Base-by-base conservation (phyloP, 2,329 filamentous ascomycete species). In the Colletotrichum higginsianum region DNA sequence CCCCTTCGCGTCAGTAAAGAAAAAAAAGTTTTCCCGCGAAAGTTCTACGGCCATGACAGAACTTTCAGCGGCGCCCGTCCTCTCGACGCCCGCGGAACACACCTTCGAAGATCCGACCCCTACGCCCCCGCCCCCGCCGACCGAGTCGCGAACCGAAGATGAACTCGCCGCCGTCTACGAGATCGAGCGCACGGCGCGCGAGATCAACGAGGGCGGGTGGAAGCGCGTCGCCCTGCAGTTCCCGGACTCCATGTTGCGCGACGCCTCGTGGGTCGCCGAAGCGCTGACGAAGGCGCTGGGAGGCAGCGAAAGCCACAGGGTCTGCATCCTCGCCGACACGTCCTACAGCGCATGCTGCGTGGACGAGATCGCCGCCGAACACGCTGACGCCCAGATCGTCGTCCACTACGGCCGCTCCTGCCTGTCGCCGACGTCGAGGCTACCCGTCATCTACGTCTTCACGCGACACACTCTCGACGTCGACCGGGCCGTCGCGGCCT, bases 291-390 rank as follows among this genome's bases (percentile, higher is more conserved):
- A 70, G 12, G 82, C 83, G 60, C 76, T 85, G 42, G 77, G 72
- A 4, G 73, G 72, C 44, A 49, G 77, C 60, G 15, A 71, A 42
- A 72, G 35, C 11, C 78, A 78, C 40, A 79, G 86, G 73, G 86
- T 98, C 63, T 97, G 93, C 76, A 95, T 99, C 72, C 86, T 99
- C 21, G 96, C 93, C 42, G 96, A 99, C 81, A 98, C 96, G 2
- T 98, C 96, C 2, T 99, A 98, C 82, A 97, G 96, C 71, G 92
- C 96, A 0, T 99, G 96, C 83, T 99, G 96, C 78, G 95, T 98
- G 21, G 96, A 99, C 78, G 96, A 99, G 83, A 92, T 98, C 50
- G 96, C 96, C 0, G 96, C 96, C 2, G 95, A 99, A 80, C 96
- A 99, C 80, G 93, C 94, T 18, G 89, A 94, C 77, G 95, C 96